Evolutionary conservation across 805 yeast genomes (phyloP).

Genomic region (Ogataea polymorpha): DNA sequence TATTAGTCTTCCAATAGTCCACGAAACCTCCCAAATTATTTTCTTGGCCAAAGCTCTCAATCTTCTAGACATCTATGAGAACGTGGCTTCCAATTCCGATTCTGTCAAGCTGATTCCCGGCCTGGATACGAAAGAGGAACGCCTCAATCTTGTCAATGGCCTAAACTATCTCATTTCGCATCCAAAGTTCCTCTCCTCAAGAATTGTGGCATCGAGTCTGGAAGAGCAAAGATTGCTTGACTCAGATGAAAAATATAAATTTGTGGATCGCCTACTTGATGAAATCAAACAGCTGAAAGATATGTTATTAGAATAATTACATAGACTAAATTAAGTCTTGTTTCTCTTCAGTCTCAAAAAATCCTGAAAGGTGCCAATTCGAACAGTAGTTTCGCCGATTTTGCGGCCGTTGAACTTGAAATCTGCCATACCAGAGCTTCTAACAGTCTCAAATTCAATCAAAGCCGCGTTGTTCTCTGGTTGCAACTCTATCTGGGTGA

Average conservation of each 20-base stretch:
- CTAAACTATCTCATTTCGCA: conserved; percentile 76
- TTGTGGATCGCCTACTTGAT: conserved; percentile 45
- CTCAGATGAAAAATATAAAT: conserved; percentile 39
- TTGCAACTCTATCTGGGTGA: conserved; percentile 42
- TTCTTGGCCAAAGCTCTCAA: conserved; percentile 58
- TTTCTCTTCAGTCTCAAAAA: conserved; percentile 17
- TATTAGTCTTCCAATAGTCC: conserved; percentile 46
- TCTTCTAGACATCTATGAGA: conserved; percentile 50
- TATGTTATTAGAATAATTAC: conserved; percentile 30
- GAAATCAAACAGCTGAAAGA: conserved; percentile 55
- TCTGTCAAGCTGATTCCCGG: conserved; percentile 46
- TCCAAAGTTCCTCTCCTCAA: conserved; percentile 75
- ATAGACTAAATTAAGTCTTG: background rate
- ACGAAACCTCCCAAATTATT: conserved; percentile 68
- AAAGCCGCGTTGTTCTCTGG: conserved; percentile 48
- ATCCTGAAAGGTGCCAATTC: conserved; percentile 35
- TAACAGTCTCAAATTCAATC: conserved; percentile 41
- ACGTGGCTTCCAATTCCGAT: conserved; percentile 28
- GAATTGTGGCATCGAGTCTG: conserved; percentile 57
- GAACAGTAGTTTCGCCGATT: conserved; percentile 33
- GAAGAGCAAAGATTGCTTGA: conserved; percentile 64
- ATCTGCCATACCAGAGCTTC: conserved; percentile 51
- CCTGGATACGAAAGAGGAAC: conserved; percentile 54
- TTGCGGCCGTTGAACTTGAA: conserved; percentile 39
- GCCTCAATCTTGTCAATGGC: conserved; percentile 56